Percentiles rank a stretch among this genome's conserved stretches.
Evolutionary conservation across 2,329 filamentous ascomycete species (phyloP).

Genomic region (Intubia oerlemansii): DNA sequence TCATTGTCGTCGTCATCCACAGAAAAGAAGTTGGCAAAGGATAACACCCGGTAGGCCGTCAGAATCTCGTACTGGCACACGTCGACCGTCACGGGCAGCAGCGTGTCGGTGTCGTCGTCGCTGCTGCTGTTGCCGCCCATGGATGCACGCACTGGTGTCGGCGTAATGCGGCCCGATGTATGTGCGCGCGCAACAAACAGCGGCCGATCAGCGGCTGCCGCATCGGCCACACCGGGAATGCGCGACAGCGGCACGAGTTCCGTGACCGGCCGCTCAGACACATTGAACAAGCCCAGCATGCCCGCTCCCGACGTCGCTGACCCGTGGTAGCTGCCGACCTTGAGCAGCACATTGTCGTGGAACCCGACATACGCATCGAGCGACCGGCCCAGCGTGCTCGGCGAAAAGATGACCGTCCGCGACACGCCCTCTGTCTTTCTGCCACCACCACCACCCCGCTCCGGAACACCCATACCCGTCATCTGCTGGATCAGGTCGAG

Average conservation of each 20-base stretch:
- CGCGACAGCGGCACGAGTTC: constrained; percentile 49
- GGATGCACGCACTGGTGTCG: too few relatives aligned
- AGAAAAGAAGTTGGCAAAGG: constrained; percentile 28
- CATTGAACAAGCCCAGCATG: constrained; percentile 72
- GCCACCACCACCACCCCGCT: constrained; percentile 44
- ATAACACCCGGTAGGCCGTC: constrained; percentile 44
- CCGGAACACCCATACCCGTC: too few relatives aligned
- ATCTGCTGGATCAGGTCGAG: constrained; percentile 57
- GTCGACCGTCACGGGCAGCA: constrained; percentile 42
- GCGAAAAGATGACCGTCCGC: constrained; percentile 69
- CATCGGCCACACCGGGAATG: constrained; percentile 44
- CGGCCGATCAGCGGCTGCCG: too few relatives aligned
- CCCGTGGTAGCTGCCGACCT: constrained; percentile 62
- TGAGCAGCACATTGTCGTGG: constrained; percentile 50
- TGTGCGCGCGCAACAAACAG: constrained; percentile 59
- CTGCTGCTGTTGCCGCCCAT: too few relatives aligned
- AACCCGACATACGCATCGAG: constrained; percentile 57
- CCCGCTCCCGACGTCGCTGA: constrained; percentile 37
- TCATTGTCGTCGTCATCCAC: constrained; percentile 5
- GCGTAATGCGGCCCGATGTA: constrained; percentile 38
- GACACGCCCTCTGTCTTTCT: too few relatives aligned
- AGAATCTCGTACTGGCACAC: constrained; percentile 61
- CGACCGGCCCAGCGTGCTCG: constrained; percentile 50
- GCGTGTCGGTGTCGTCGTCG: constrained; percentile 16
- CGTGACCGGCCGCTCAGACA: constrained; percentile 36